phyloP scores from a whole-genome alignment of 2,329 filamentous ascomycete genomes.

The Aureobasidium sp. region DNA sequence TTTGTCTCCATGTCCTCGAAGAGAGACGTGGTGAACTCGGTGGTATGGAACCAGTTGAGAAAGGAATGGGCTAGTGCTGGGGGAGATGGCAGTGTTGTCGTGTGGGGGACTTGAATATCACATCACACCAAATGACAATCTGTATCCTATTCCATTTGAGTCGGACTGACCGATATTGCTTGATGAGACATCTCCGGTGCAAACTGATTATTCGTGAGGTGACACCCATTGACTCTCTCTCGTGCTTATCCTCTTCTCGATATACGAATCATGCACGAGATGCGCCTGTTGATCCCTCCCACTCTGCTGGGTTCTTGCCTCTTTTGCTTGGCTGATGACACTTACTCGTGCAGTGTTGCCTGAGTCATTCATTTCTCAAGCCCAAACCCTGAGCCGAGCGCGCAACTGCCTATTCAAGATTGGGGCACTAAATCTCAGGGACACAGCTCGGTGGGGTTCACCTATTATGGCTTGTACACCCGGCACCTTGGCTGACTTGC shows the following conservation, averaged over 20 bases:
- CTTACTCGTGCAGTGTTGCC: background rate
- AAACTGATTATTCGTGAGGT: no score
- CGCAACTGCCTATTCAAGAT: background rate
- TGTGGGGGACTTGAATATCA: conserved; percentile 24
- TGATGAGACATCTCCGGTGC: no score
- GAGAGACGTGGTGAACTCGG: conserved; percentile 42
- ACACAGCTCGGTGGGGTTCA: background rate
- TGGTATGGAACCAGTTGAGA: conserved; percentile 40
- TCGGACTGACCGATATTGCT: no score
- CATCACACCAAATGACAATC: no score
- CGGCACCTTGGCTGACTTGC: background rate
- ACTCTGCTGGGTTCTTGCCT: no score
- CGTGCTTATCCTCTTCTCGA: background rate
- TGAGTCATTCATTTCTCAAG: background rate
- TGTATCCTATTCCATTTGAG: no score
- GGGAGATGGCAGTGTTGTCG: conserved; percentile 38
- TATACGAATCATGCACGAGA: background rate
- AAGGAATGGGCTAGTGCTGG: conserved; percentile 45
- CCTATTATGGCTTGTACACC: background rate
- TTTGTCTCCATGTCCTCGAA: conserved; percentile 23
- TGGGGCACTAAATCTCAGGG: background rate
- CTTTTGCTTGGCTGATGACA: no score
- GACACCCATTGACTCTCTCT: no score
- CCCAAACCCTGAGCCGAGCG: background rate
- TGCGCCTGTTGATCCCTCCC: no score